Percentiles rank a stretch among this genome's conserved stretches.
Conservation (phyloP, 139 green algal species). For the Chlamydomonas urium region DNA sequence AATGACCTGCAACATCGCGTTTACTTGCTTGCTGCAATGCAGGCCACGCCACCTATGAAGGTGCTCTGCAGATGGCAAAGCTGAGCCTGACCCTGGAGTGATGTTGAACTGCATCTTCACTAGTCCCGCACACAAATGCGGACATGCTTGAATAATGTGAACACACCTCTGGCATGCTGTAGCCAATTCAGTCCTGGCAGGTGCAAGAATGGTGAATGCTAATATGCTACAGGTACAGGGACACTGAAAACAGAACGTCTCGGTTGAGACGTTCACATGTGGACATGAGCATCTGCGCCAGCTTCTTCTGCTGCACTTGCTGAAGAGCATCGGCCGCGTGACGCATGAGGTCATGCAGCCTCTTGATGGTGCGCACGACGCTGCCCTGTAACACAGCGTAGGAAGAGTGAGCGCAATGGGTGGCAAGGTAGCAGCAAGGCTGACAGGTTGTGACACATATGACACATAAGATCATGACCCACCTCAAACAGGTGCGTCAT, state of each 20-base stretch:
- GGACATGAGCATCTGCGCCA: constrained; percentile 70
- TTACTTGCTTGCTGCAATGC: constrained; percentile 97
- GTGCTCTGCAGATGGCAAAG: constrained; percentile 45
- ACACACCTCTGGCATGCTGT: no score
- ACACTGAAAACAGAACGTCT: constrained; percentile 93
- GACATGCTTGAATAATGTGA: no score
- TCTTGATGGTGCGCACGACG: constrained; percentile 77
- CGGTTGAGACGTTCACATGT: constrained; percentile 65
- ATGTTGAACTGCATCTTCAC: no score
- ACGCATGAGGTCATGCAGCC: constrained; percentile 90
- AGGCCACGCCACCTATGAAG: constrained; percentile 35
- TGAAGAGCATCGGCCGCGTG: constrained; percentile 69
- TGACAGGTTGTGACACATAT: no score
- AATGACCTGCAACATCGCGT: not conserved
- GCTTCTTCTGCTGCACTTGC: constrained; percentile 51
- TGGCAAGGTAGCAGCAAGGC: not conserved
- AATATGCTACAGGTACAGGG: constrained; percentile 75
- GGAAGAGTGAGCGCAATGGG: not conserved
- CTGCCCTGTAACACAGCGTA: constrained; percentile 80
- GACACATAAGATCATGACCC: not conserved
- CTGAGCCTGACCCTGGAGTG: constrained; percentile 25
- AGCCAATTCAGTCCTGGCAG: no score
- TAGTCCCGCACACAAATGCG: no score
- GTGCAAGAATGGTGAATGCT: no score
- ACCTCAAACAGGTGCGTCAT: constrained; percentile 66